phyloP scores from a whole-genome alignment of 352 stramenopile genomes.

The Phytophthora idaei region DNA sequence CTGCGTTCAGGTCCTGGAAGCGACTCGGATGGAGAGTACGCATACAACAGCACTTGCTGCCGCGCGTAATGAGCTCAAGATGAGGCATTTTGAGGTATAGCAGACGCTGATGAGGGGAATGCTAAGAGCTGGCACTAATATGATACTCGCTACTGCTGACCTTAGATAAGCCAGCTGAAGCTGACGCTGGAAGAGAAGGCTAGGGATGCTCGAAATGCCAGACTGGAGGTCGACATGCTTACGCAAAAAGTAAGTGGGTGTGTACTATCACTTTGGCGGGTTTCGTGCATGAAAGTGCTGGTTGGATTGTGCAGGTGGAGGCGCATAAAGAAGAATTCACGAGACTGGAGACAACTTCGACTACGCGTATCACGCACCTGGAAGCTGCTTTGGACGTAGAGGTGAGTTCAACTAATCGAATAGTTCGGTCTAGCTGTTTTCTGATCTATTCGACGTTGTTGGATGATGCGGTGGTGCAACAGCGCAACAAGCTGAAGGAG shows the following conservation, averaged over 20 bases:
- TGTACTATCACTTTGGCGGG: not conserved
- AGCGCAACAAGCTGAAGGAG: conserved; percentile 67
- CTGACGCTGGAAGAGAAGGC: conserved; percentile 65
- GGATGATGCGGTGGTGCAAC: not conserved
- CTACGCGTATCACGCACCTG: conserved; percentile 62
- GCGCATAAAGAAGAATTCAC: conserved; percentile 76
- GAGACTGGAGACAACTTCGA: conserved; percentile 68
- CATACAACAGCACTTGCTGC: conserved; percentile 56
- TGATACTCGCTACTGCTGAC: not conserved
- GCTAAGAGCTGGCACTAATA: not conserved
- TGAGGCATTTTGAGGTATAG: conserved; percentile 79
- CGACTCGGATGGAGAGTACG: conserved; percentile 55
- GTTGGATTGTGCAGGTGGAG: conserved; percentile 42
- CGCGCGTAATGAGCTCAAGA: conserved; percentile 73
- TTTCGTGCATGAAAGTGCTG: conserved; percentile 2
- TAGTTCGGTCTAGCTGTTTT: not conserved
- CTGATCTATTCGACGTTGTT: not conserved
- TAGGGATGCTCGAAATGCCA: conserved; percentile 35
- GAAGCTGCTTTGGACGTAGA: conserved; percentile 59
- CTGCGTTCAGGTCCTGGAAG: conserved; percentile 48
- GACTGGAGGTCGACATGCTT: conserved; percentile 71
- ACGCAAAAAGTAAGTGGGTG: conserved; percentile 56
- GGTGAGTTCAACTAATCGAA: conserved; percentile 24
- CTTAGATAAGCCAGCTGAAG: conserved; percentile 66
- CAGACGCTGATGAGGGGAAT: not conserved